Evolutionary conservation across 139 green algal species (phyloP), one percentile per base, ranked within the genome.

Genomic region (Chlorella sp.): DNA sequence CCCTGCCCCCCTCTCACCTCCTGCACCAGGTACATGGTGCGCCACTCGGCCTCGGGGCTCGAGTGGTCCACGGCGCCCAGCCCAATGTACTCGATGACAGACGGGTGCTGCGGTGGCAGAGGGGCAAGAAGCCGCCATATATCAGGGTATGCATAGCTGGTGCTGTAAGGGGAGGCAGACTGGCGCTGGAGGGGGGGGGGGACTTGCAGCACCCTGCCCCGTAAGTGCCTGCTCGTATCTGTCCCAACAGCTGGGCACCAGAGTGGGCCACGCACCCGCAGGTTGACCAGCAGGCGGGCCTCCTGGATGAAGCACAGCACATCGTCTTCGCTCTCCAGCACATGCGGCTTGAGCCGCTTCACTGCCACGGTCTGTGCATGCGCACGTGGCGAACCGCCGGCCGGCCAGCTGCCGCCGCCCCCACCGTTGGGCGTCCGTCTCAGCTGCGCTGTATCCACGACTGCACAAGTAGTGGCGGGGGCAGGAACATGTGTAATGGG

Each of bases 1-100:
- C n/a, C n/a, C n/a, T n/a, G n/a, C n/a, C n/a, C n/a, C n/a, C n/a
- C 22, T 5, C 48, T 41, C 46, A 76, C 54, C 78, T 84, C 78
- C 43, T 84, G 78, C 41, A 84, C 78, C 64, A 84, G 46, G 65
- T 48, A 84, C 17, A 84, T n/a, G 13, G 78, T 84, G 51, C 78
- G 78, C 78, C 78, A 84, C 65, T 84, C 38, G 6, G 78, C 78
- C 43, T 84, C 78, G 6, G 14, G 43, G 17, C 24, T n/a, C 13
- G 64, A 64, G 54, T 56, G 32, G 28, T 84, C 78, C 41, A 73
- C 22, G 44, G 34, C 73, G 30, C 78, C 78, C 54, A 84, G 58
- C 46, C 78, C 78, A 41, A 84, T 43, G 78, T 73, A 84, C 30
- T 76, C 32, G 1, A 84, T 26, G 32, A 84, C 75, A 26, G 54